A percentile compares a stretch with the other conserved stretches of the same genome.
phyloP scores from a whole-genome alignment of 1,284 basidiomycete genomes.

The Cryptococcus amylolentus region DNA sequence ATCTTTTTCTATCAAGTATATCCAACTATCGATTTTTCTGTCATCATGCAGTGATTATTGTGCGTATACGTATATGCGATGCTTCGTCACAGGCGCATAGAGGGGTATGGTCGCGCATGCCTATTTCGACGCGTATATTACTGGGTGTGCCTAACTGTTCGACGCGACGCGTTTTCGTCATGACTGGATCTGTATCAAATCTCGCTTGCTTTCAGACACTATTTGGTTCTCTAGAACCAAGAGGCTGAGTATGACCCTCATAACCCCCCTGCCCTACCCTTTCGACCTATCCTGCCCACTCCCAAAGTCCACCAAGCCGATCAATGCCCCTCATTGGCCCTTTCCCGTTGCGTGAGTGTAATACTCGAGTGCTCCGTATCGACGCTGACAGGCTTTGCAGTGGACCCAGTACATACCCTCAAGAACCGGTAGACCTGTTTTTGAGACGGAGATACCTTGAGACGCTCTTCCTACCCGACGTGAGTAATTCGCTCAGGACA shows the following conservation, averaged over 20 bases:
- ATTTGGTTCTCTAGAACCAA: neutral
- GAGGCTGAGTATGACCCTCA: neutral
- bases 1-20: neutral
- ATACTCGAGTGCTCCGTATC: neutral
- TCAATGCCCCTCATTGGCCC: slow-evolving; percentile 24
- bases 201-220: neutral
- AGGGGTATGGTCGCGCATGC: too few species aligned
- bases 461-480: slow-evolving; percentile 38
- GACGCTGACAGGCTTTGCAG: slow-evolving; percentile 7
- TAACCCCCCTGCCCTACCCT: slow-evolving; percentile 17
- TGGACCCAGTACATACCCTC: slow-evolving; percentile 15
- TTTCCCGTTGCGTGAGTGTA: slow-evolving; percentile 26
- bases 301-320: slow-evolving; percentile 18
- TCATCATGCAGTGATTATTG: neutral
- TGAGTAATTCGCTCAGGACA: slow-evolving; percentile 8
- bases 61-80: neutral
- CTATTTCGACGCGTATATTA: too few species aligned
- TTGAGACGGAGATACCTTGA: slow-evolving; percentile 34
- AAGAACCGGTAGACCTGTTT: slow-evolving; percentile 17
- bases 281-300: slow-evolving; percentile 36
- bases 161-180: too few species aligned
- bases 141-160: too few species aligned
- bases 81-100: too few species aligned
- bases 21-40: neutral
- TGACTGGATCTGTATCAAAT: too few species aligned